Evolutionary conservation across 768 basidiomycete species (phyloP).

Genomic region (Kwoniella sp.): DNA sequence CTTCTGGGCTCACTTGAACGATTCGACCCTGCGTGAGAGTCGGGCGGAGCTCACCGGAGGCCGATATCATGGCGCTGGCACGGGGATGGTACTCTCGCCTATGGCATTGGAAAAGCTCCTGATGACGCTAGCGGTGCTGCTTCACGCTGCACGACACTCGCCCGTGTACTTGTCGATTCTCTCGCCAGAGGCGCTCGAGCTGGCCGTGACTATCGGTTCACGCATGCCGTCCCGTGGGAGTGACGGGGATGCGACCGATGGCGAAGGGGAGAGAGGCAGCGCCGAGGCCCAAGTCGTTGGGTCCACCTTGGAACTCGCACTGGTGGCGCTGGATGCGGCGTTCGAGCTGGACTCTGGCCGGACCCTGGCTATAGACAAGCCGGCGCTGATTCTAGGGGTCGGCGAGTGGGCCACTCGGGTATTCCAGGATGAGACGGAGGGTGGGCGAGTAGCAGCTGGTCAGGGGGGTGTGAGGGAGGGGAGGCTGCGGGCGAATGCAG

Average conservation of each 20-base stretch:
- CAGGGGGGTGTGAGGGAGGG: constrained; percentile 57
- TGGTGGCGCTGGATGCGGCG: constrained; percentile 70
- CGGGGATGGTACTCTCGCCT: constrained; percentile 75
- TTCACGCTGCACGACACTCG: constrained; percentile 76
- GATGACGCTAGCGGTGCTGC: constrained; percentile 68
- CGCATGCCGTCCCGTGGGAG: constrained; percentile 21
- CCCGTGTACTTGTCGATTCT: constrained; percentile 74
- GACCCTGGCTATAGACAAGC: constrained; percentile 69
- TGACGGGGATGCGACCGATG: constrained; percentile 30
- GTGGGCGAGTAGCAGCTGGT: constrained; percentile 63
- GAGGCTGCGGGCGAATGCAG: constrained; percentile 64
- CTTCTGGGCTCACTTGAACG: constrained; percentile 92
- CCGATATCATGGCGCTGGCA: constrained; percentile 66
- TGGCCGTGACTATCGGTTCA: constrained; percentile 70
- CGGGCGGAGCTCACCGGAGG: constrained; percentile 52
- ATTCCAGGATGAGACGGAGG: constrained; percentile 63
- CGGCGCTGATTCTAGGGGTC: constrained; percentile 62
- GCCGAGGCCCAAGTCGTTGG: constrained; percentile 72
- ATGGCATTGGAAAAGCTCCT: constrained; percentile 72
- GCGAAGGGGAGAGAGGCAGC: constrained; percentile 6
- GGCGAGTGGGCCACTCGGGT: constrained; percentile 77
- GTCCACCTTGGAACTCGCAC: constrained; percentile 68
- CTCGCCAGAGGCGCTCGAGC: constrained; percentile 74
- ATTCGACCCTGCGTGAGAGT: constrained; percentile 71
- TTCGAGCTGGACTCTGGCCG: constrained; percentile 73